Evolutionary conservation across 352 stramenopile species (phyloP), one percentile per base, ranked within the genome.

Genomic region (Globisporangium alternatum): DNA sequence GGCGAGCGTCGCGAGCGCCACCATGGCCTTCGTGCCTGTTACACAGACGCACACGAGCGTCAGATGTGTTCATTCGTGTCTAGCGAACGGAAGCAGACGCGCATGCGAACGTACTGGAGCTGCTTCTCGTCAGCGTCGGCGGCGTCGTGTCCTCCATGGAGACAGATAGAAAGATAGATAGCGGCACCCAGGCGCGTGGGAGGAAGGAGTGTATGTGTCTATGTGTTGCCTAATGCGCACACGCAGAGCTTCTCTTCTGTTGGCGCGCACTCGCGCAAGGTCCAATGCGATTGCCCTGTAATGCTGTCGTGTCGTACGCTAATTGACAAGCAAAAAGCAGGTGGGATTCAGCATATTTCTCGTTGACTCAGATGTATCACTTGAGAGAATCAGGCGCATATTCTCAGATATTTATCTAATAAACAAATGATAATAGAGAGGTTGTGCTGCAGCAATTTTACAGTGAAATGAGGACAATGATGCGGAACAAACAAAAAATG

Each of bases 1-100:
- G 5, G 58, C 64, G 21, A 69, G 48, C 7, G 56, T 61, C 17
- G 62, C 49, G 25, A 68, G 39, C 10, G 64, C 64, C 17, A 49
- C 56, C 43, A 69, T 51, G 9, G 64, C 64, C 25, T 62, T 62
- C 28, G 58, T 35, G 19, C 61, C 53, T 61, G 52, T 22, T 12
- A 56, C 22, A 57, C 33, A 49, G 12, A 31, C 21, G 35, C 1
- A 30, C 41, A 52, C n/a, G 17, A 51, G 5, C 7, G 41, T 62
- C 39, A 62, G 56, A 17, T 62, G 21, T 5, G 30, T 25, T 61
- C 25, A 3, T 51, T 52, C 30, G 3, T 60, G 13, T 25, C 12
- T 22, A 19, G 56, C 7, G 28, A 25, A 30, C 31, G 19, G 8
- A 19, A 44, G 30, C 52, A 63, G 28, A 45, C 31, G 45, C 47